Base-by-base conservation (phyloP, 148 eudicot genomes). In the Chenopodium suecicum region DNA sequence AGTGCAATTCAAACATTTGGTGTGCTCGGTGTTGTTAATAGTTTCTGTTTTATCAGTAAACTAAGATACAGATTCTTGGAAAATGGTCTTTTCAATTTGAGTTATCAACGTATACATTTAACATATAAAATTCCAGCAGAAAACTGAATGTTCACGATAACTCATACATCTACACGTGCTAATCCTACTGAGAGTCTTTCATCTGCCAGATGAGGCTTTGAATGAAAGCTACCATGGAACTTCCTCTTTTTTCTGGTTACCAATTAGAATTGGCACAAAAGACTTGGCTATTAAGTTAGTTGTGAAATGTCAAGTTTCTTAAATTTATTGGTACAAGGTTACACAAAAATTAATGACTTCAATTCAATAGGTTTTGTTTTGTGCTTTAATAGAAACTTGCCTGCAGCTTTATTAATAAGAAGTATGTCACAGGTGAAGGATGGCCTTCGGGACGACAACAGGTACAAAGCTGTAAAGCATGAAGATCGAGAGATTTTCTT, bases 391-490 rank as follows among this genome's bases (percentile, higher is more conserved):
- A 47, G 58, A 27, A 27, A 46, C 58, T 46, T 74, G 31, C 31
- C 10, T 75, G 47, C n/a, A 20, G 23, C 63, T 76, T 68, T 70
- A 16, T 46, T 23, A 52, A 34, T 52, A 41, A 66, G 50, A 69
- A 67, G 19, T 78, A 67, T 56, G 48, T 58, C 88, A 66, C 78
- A 96, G 99, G 94, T 92, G 74, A 97, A 92, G 88, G 99, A 97
- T 74, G 88, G 89, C 75, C 79, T 97, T 79, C 88, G 95, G 84
- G 89, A 90, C 83, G 99, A 97, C 80, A 88, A 89, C 63, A 86
- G 98, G 75, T 97, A 92, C 91, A 94, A 92, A 88, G 89, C 92
- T 82, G 91, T 97, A 64, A 89, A 85, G 84, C 99, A 97, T 79
- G 98, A 92, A 82, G 97, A 97, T 32, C 91, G 98, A 85, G 99